These are phyloP conservation scores for Gliomastix tumulicola DNA, from an alignment of 2,329 filamentous ascomycete species.

Conservation along the genomic window DNA sequence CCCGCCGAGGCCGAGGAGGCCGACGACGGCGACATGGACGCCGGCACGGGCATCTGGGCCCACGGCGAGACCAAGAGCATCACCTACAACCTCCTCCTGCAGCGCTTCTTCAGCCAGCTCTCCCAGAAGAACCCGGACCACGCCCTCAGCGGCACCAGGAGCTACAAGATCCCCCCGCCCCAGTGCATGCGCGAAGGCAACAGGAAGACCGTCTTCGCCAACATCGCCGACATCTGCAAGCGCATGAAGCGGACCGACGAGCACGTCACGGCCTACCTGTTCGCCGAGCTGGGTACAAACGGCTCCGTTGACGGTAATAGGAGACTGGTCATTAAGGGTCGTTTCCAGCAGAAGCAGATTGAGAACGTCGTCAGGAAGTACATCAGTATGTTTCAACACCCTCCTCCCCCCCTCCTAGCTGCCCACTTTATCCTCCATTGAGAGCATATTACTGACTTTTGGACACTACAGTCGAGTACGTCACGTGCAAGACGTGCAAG, in stretches of 20 bases:
- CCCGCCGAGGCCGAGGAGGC: conserved; percentile 42
- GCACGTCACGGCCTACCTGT: conserved; percentile 93
- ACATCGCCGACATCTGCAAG: conserved; percentile 98
- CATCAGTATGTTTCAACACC: conserved; percentile 81
- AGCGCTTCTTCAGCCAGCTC: conserved; percentile 90
- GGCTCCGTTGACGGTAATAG: conserved; percentile 91
- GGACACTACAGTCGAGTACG: conserved; percentile 81
- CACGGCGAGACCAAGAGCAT: conserved; percentile 75
- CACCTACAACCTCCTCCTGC: conserved; percentile 77
- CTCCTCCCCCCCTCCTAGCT: not conserved
- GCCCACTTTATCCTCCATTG: not conserved
- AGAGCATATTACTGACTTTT: too few relatives aligned
- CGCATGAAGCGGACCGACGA: conserved; percentile 98
- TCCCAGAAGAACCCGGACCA: conserved; percentile 96
- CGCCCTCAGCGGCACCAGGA: conserved; percentile 79
- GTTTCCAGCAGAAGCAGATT: conserved; percentile 99
- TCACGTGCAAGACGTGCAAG: conserved; percentile 97
- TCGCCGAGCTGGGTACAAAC: conserved; percentile 95
- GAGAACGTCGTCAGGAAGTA: conserved; percentile 95
- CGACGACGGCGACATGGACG: conserved; percentile 71
- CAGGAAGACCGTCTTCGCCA: conserved; percentile 99
- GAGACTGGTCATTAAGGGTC: conserved; percentile 95
- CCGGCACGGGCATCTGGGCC: conserved; percentile 84
- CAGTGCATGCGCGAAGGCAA: conserved; percentile 99
- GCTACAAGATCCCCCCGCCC: conserved; percentile 98